A percentile compares a stretch with the other conserved stretches of the same genome.
Evolutionary conservation across 2,329 filamentous ascomycete species (phyloP).

Genomic region (Fusarium nematophilum): DNA sequence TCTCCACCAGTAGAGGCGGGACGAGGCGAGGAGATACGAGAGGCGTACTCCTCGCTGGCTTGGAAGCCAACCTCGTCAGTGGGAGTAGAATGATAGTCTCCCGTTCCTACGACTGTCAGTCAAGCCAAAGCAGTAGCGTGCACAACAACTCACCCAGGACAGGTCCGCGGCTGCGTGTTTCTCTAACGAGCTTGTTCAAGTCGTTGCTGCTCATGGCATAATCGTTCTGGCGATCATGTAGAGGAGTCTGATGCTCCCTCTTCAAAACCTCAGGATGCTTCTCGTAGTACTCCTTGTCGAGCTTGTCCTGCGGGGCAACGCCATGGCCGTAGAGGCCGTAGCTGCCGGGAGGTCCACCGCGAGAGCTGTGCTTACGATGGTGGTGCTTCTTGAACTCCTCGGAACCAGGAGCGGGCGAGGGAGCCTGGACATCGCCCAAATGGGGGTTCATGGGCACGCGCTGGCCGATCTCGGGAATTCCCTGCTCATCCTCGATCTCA

Average conservation of each 20-base stretch:
- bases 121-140: conserved; percentile 6
- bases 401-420: conserved; percentile 76
- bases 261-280: conserved; percentile 87
- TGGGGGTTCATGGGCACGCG: conserved; percentile 94
- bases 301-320: conserved; percentile 77
- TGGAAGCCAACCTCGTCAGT: conserved; percentile 92
- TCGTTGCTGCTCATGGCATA: conserved; percentile 91
- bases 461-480: conserved; percentile 91
- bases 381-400: conserved; percentile 65
- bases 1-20: conserved; percentile 54
- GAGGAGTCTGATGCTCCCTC: conserved; percentile 74
- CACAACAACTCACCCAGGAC: conserved; percentile 59
- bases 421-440: conserved; percentile 95
- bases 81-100: conserved; percentile 77
- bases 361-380: conserved; percentile 77
- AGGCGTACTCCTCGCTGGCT: conserved; percentile 85
- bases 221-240: conserved; percentile 70
- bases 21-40: conserved; percentile 77
- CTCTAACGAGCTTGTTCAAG: conserved; percentile 87
- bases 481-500: conserved; percentile 78
- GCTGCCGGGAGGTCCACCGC: conserved; percentile 81
- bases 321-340: conserved; percentile 95
- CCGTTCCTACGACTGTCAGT: conserved; percentile 66
- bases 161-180: conserved; percentile 68
- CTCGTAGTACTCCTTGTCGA: conserved; percentile 91